These are phyloP conservation scores for Cicer chorassanicum DNA, from an alignment of 306 rosid genomes.

Conservation along the genomic window DNA sequence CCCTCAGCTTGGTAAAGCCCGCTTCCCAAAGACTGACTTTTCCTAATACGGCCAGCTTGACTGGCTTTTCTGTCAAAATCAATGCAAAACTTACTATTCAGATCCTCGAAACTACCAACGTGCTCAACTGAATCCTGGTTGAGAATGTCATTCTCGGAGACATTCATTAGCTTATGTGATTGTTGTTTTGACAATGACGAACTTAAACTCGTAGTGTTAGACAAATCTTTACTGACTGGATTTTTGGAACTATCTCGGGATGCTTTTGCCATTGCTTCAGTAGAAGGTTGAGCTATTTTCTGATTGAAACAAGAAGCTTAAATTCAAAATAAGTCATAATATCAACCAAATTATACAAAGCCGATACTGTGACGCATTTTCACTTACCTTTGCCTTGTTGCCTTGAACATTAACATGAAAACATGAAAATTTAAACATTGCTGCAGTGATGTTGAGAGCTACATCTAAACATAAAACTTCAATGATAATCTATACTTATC, in stretches of 20 bases:
- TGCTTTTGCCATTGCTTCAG: slow-evolving; percentile 59
- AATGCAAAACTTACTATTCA: slow-evolving; percentile 42
- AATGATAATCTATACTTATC: slow-evolving; percentile 45
- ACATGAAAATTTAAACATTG: slow-evolving; percentile 82
- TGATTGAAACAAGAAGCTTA: slow-evolving; percentile 53
- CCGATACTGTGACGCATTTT: slow-evolving; percentile 23
- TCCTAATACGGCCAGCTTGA: slow-evolving; percentile 51
- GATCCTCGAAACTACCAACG: slow-evolving; percentile 53
- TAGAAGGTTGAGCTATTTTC: slow-evolving; percentile 62
- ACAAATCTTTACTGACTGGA: slow-evolving; percentile 45
- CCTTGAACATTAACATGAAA: slow-evolving; percentile 60
- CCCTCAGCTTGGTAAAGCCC: slow-evolving; percentile 58
- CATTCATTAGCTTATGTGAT: slow-evolving; percentile 45
- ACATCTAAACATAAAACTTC: slow-evolving; percentile 55
- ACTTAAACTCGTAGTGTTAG: slow-evolving; percentile 40
- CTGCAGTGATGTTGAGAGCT: slow-evolving; percentile 46
- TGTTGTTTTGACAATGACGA: slow-evolving; percentile 40
- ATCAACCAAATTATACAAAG: slow-evolving; percentile 34
- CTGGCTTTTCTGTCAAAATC: slow-evolving; percentile 42
- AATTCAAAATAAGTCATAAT: slow-evolving; percentile 42
- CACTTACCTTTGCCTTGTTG: slow-evolving; percentile 76
- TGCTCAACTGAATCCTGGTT: slow-evolving; percentile 50
- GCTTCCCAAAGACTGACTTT: slow-evolving; percentile 72
- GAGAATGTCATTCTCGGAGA: slow-evolving; percentile 34
- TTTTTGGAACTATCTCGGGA: slow-evolving; percentile 52